Conservation (phyloP, 441 rosid species). For the Eruca vesicaria region DNA sequence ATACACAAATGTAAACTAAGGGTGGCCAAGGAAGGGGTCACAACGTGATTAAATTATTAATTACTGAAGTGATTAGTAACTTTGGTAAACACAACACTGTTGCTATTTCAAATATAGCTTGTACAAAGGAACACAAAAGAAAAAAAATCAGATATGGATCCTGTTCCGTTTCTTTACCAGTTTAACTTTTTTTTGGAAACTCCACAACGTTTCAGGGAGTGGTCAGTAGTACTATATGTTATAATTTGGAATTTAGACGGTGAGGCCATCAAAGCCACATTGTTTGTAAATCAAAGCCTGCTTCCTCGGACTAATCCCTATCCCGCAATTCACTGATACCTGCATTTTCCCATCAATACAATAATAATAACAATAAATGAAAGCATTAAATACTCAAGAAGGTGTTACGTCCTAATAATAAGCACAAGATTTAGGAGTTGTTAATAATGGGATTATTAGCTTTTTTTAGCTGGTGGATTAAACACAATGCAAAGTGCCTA, state of each 20-base stretch:
- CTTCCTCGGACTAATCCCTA: conserved; percentile 89
- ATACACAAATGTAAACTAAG: neutral
- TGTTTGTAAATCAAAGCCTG: conserved; percentile 89
- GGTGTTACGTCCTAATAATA: neutral
- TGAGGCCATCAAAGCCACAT: conserved; percentile 93
- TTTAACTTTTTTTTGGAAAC: conserved; percentile 10
- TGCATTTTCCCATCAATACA: conserved; percentile 30
- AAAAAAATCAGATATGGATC: conserved; percentile 2
- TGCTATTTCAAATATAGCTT: conserved; percentile 11
- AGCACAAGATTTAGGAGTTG: neutral
- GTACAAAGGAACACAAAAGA: neutral
- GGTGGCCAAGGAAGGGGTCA: neutral
- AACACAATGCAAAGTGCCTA: conserved; percentile 2
- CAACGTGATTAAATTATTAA: neutral
- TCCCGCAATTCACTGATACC: conserved; percentile 93
- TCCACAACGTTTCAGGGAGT: conserved; percentile 4
- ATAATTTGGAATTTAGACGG: conserved; percentile 42
- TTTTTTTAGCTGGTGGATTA: neutral
- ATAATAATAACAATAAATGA: neutral
- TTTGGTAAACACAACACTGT: conserved; percentile 21
- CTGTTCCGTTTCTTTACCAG: conserved; percentile 16
- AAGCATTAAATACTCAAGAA: neutral
- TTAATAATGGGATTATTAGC: neutral
- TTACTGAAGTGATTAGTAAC: neutral
- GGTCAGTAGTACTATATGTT: conserved; percentile 17